A percentile compares a stretch with the other conserved stretches of the same genome.
Evolutionary conservation across 805 yeast genomes (phyloP).

Genomic region (Blastobotrys mokoenaii): DNA sequence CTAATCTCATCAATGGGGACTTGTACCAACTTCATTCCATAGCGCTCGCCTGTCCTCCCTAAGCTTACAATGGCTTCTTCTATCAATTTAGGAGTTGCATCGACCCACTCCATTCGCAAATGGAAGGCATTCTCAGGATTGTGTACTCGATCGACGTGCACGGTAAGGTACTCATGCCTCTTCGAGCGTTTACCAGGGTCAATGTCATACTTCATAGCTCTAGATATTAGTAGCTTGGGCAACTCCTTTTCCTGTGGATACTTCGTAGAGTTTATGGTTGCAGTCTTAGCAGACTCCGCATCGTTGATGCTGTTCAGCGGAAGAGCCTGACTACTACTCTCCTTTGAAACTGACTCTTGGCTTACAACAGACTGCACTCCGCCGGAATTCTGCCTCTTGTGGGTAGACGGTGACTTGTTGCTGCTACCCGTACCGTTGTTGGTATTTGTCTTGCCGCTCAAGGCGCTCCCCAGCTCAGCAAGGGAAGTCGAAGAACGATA

Average conservation of each 20-base stretch:
- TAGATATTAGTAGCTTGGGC: conserved; percentile 38
- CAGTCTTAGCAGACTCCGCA: background rate
- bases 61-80: conserved; percentile 73
- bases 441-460: too few relatives aligned
- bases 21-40: conserved; percentile 74
- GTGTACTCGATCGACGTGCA: conserved; percentile 87
- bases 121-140: conserved; percentile 95
- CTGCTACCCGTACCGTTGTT: too few relatives aligned
- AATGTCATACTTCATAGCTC: conserved; percentile 58
- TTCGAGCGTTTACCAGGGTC: conserved; percentile 67
- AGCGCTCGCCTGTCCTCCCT: conserved; percentile 76
- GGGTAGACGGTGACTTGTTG: background rate
- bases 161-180: conserved; percentile 67
- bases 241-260: background rate
- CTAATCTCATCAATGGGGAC: conserved; percentile 87
- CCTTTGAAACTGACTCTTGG: background rate
- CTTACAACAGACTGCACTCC: background rate
- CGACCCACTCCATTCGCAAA: conserved; percentile 85
- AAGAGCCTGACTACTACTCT: too few relatives aligned
- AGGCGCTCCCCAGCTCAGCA: background rate
- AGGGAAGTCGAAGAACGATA: background rate
- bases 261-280: background rate
- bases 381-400: background rate
- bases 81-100: conserved; percentile 74
- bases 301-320: background rate